Conservation (phyloP, 805 yeast genomes). For the Candida dajiaensis region DNA sequence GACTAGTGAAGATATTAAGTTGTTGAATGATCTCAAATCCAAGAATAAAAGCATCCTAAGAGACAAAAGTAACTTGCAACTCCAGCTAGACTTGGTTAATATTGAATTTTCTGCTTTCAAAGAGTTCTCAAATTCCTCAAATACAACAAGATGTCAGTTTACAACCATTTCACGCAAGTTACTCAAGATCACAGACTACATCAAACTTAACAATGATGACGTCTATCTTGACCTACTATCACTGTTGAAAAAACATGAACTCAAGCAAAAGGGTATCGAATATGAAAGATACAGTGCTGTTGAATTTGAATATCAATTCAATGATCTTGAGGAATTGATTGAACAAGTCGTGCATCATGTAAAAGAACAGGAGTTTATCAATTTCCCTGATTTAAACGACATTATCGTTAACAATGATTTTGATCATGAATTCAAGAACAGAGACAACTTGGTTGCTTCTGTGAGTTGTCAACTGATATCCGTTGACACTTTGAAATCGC, state of each 20-base stretch:
- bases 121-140: neutral
- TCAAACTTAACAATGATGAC: conserved; percentile 1
- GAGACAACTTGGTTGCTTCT: neutral
- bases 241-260: neutral
- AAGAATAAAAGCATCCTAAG: neutral
- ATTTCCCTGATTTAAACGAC: conserved; percentile 1
- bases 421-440: neutral
- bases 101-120: neutral
- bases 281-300: neutral
- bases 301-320: neutral
- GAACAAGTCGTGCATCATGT: conserved; percentile 5
- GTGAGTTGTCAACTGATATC: neutral
- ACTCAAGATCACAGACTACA: neutral
- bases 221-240: neutral
- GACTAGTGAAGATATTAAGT: neutral
- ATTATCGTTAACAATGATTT: neutral
- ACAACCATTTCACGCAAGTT: neutral
- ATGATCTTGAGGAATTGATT: neutral
- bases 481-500: neutral
- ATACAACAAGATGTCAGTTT: neutral
- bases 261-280: neutral
- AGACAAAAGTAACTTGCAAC: neutral
- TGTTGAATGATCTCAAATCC: conserved; percentile 1
- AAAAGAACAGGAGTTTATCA: conserved; percentile 9
- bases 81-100: neutral